A percentile compares a stretch with the other conserved stretches of the same genome.
Conservation (phyloP, 1,284 basidiomycete genomes). For the Cryptococcus jaspeensis region DNA sequence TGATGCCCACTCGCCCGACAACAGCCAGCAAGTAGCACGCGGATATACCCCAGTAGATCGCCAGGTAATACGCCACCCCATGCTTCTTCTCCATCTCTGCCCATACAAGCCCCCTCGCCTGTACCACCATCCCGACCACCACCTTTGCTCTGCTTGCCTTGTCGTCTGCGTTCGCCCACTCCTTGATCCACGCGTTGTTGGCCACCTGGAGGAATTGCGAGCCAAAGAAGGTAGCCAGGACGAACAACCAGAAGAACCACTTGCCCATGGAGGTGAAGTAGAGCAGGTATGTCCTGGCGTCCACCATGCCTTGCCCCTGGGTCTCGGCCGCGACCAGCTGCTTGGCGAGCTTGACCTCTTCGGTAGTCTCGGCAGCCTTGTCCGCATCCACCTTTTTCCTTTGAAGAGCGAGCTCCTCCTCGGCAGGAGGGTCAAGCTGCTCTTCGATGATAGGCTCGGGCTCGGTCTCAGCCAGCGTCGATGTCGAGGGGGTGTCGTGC, state of each 20-base stretch:
- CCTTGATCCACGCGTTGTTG: constrained; percentile 49
- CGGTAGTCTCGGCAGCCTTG: constrained; percentile 19
- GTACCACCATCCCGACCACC: constrained; percentile 1
- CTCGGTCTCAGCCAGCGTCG: constrained; percentile 7
- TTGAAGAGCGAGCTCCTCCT: constrained; percentile 65
- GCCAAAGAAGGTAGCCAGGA: constrained; percentile 37
- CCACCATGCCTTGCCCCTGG: constrained; percentile 38
- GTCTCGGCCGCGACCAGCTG: constrained; percentile 46
- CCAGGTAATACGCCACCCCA: constrained; percentile 34
- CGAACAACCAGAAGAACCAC: constrained; percentile 38
- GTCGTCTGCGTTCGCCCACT: constrained; percentile 44
- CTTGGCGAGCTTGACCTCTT: constrained; percentile 32
- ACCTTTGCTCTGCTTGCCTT: not conserved
- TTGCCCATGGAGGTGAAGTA: constrained; percentile 46
- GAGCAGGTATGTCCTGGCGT: constrained; percentile 36
- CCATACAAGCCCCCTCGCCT: not conserved
- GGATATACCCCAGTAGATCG: constrained; percentile 42
- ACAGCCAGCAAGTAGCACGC: constrained; percentile 42
- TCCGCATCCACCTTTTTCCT: constrained; percentile 36
- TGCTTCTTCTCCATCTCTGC: not conserved
- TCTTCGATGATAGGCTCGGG: constrained; percentile 32
- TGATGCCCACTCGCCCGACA: constrained; percentile 37
- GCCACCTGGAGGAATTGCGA: constrained; percentile 46
- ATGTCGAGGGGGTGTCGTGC: constrained; percentile 7
- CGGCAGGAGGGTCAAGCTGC: constrained; percentile 53